These are phyloP conservation scores for Trichoderma gracile DNA, from an alignment of 2,329 filamentous ascomycete species.

Conservation along the genomic window DNA sequence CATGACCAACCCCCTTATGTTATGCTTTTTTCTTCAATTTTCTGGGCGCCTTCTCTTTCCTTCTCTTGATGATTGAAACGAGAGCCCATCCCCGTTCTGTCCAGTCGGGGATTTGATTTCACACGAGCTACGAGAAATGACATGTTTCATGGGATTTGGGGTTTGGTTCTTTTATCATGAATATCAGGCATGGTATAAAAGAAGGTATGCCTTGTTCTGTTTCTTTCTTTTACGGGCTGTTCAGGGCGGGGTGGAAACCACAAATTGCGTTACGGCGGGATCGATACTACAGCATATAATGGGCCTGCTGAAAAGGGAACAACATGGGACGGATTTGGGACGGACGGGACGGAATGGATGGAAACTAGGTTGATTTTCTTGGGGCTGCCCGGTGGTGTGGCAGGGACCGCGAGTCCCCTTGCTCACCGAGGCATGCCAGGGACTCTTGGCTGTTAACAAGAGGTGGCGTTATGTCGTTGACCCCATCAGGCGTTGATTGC, in stretches of 20 bases:
- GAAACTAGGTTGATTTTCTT: conserved; percentile 15
- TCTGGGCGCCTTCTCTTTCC: neutral
- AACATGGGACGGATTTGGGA: conserved; percentile 21
- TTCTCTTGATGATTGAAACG: neutral
- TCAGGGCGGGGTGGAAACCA: conserved; percentile 16
- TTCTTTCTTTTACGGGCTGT: conserved; percentile 7
- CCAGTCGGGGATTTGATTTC: conserved; percentile 13
- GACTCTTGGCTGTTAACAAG: conserved; percentile 21
- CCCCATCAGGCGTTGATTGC: conserved; percentile 23
- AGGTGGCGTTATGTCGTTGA: conserved; percentile 15
- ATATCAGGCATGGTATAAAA: conserved; percentile 5
- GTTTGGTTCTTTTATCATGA: conserved; percentile 8
- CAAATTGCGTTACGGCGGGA: conserved; percentile 20
- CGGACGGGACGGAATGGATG: conserved; percentile 16
- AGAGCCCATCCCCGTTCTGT: neutral
- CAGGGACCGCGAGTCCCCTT: neutral
- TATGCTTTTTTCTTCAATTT: neutral
- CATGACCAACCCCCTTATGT: conserved; percentile 7
- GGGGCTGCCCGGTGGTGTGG: neutral
- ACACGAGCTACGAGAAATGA: conserved; percentile 26
- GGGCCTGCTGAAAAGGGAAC: conserved; percentile 13
- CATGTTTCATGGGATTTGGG: conserved; percentile 10
- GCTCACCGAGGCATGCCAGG: conserved; percentile 7
- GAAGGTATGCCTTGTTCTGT: conserved; percentile 17
- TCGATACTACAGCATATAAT: conserved; percentile 9